Percentiles rank a stretch among this genome's conserved stretches.
Evolutionary conservation across 306 rosid genomes (phyloP).

Genomic region (Rosa lucieae): DNA sequence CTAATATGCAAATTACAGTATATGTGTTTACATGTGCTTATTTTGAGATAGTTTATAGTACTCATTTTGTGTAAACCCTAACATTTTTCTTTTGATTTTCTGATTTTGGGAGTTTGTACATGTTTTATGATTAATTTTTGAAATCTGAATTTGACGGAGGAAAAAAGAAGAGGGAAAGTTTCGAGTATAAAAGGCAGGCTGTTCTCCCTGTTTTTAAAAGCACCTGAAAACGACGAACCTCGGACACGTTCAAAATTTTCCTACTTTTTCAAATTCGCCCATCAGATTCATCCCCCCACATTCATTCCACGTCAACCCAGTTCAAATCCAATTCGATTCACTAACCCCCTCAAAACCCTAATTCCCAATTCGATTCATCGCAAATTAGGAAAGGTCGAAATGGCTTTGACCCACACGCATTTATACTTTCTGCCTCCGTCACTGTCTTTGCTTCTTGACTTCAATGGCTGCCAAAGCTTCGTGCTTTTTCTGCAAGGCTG

Average conservation of each 20-base stretch:
- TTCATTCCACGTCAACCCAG: background rate
- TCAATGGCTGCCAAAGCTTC: conserved; percentile 12
- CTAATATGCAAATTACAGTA: too few species aligned
- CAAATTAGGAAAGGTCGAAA: background rate
- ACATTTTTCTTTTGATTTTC: too few species aligned
- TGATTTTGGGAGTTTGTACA: too few species aligned
- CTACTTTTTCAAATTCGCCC: too few species aligned
- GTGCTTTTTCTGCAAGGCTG: conserved; percentile 26
- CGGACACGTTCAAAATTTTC: too few species aligned
- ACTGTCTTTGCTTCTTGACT: background rate
- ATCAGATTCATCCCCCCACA: background rate
- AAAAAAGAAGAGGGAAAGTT: too few species aligned
- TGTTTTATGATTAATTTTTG: too few species aligned
- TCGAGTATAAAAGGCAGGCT: background rate
- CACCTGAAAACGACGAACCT: background rate
- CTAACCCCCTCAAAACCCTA: background rate
- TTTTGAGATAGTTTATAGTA: too few species aligned
- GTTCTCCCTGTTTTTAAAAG: background rate
- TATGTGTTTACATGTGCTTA: too few species aligned
- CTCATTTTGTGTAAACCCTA: too few species aligned
- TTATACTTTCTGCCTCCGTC: background rate
- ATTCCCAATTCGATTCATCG: background rate
- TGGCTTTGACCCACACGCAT: background rate
- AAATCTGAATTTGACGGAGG: too few species aligned
- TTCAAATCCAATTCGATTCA: background rate